Evolutionary conservation across 1,139 yeast genomes (phyloP), one percentile per base, ranked within the genome.

Genomic region (Casaregolazyma lundiana): DNA sequence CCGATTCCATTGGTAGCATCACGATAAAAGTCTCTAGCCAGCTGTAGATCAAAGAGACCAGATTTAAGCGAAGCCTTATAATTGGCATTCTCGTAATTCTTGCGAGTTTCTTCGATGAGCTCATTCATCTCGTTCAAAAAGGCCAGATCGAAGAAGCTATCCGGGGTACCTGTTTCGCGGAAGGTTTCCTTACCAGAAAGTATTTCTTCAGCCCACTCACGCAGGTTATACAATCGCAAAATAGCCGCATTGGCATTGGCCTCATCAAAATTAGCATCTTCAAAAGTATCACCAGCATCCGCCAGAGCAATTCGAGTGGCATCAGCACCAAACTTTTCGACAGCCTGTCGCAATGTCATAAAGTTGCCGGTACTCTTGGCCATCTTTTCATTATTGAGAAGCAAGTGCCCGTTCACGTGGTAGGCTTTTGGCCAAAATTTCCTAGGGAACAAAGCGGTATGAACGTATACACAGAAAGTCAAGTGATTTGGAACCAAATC

Each of bases 221-320:
- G 90, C 66, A 92, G 75, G 47, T 89, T 92, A 66, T 80, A 85
- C 63, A 94, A 77, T 73, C 98, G 86, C 67, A 92, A 78, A 65
- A 94, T 90, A 37, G 97, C 97, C 41, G 98, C 97, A 62, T 94
- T 94, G 47, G 98, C 99, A 60, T 84, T 90, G 53, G 89, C 75
- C 70, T 94, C 98, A 63, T 92, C 98, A 62, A 94, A 87, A 73
- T 94, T 94, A 50, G 99, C 98, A 69, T 94, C 99, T 70, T 92
- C 98, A 55, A 89, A 80, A 42, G 94, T 73, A 65, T 94, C 99
- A 73, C 99, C 99, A 48, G 97, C 97, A 73, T 94, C 97, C 35
- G 98, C 99, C 59, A 94, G 74, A 7, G 98, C 97, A 67, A 94
- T 86, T 75, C 99, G 84, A 17, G 96, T 76, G 38, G 97, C 97